Evolutionary conservation across 306 rosid genomes (phyloP), one percentile per base, ranked within the genome.

Genomic region (Argentina anserina): DNA sequence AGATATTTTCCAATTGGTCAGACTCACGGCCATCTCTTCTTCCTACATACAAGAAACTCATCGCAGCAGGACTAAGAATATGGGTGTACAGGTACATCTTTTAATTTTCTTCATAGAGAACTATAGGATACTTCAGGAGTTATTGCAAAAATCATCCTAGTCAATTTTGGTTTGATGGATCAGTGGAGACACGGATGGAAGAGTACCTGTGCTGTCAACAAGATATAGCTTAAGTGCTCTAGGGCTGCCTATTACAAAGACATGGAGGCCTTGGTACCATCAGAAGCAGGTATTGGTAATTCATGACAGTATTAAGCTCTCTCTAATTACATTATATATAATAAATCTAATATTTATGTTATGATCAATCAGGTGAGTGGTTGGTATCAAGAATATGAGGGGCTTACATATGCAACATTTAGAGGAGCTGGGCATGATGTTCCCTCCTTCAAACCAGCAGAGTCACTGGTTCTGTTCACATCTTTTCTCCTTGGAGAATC

Each of bases 151-250:
- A 13, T 29, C 49, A 17, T 50, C 49, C 26, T 56, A 13, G 20
- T 28, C 8, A 56, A 56, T 52, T 21, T 31, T 34, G 23, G 13
- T 70, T 53, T 52, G 20, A 53, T 64, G 46, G 63, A 60, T 53
- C 86, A 93, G 97, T 81, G 98, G 98, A 75, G 98, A 93, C 67
- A 88, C 96, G 58, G 97, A 93, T 70, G 98, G 98, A 63, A 93
- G 98, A 84, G 97, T 90, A 67, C 97, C 98, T 15, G 93, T 93
- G 45, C 62, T 93, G 76, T 90, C 98, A 3, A 93, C 97, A 3
- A 86, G 90, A 74, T 93, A 93, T 77, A 90, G 97, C 86, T 79
- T 93, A 56, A 79, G 80, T 47, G 26, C 84, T 33, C 87, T 90
- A 13, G 84, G 82, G 50, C 64, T 90, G 68, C 86, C 84, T 45